phyloP scores from a whole-genome alignment of 2,329 filamentous ascomycete genomes.

The Fusarium multiceps region DNA sequence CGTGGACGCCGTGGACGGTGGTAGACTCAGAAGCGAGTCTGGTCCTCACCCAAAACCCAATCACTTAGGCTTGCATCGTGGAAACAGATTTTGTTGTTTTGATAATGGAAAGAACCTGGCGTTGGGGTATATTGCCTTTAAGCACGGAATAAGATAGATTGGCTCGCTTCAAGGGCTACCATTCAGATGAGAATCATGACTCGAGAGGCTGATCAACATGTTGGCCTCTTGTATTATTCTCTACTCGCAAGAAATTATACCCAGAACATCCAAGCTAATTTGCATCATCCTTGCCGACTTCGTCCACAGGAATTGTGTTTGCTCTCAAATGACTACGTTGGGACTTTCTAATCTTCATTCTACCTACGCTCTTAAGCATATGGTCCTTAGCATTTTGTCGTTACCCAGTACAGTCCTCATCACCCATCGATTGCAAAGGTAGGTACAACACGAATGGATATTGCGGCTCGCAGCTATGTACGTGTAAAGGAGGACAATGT shows the following conservation, averaged over 20 bases:
- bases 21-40: constrained; percentile 3
- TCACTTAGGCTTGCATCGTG: not conserved
- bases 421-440: constrained; percentile 3
- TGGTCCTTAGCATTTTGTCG: constrained; percentile 10
- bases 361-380: constrained; percentile 35
- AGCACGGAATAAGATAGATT: constrained; percentile 41
- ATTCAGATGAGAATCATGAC: constrained; percentile 9
- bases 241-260: not conserved
- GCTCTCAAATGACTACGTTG: constrained; percentile 35
- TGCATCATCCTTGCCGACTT: constrained; percentile 38
- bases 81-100: constrained; percentile 33
- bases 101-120: constrained; percentile 42
- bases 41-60: not conserved
- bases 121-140: constrained; percentile 40
- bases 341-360: constrained; percentile 13
- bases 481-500: constrained; percentile 30
- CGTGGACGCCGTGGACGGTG: constrained; percentile 45
- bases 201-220: constrained; percentile 14
- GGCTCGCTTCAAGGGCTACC: constrained; percentile 24
- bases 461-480: constrained; percentile 3
- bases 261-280: constrained; percentile 6
- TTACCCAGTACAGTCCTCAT: constrained; percentile 15
- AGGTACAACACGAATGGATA: constrained; percentile 32
- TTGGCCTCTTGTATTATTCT: constrained; percentile 1
- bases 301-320: constrained; percentile 24